phyloP scores from a whole-genome alignment of 352 stramenopile species.

The Phytophthora megakarya region DNA sequence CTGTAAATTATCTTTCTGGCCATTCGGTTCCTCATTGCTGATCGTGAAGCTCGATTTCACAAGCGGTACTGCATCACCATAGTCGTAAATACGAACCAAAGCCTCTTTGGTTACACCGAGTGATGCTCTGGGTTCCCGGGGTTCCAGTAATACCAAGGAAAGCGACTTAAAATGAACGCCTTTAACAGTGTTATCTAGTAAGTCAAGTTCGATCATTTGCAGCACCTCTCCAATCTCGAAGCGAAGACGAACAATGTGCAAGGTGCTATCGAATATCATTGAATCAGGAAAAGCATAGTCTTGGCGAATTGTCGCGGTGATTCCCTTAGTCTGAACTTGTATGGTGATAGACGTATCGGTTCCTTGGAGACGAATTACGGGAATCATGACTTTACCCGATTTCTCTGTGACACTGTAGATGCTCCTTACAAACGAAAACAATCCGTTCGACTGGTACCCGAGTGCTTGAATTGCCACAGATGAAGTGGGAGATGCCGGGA shows the following conservation, averaged over 20 bases:
- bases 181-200: slow-evolving; percentile 50
- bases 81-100: slow-evolving; percentile 68
- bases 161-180: slow-evolving; percentile 63
- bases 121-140: slow-evolving; percentile 26
- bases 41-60: slow-evolving; percentile 38
- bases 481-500: slow-evolving; percentile 8
- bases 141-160: slow-evolving; percentile 41
- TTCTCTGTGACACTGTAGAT: slow-evolving; percentile 69
- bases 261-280: slow-evolving; percentile 27
- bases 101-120: slow-evolving; percentile 43
- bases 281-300: slow-evolving; percentile 47
- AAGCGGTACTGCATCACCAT: slow-evolving; percentile 41
- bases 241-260: slow-evolving; percentile 44
- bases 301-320: slow-evolving; percentile 40
- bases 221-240: slow-evolving; percentile 58
- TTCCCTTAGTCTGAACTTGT: slow-evolving; percentile 33
- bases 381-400: slow-evolving; percentile 43
- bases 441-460: slow-evolving; percentile 61
- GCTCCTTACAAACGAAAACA: slow-evolving; percentile 64
- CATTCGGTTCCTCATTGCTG: neutral
- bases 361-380: slow-evolving; percentile 60
- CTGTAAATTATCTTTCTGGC: slow-evolving; percentile 27
- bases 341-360: slow-evolving; percentile 46
- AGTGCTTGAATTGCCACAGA: slow-evolving; percentile 46
- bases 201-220: slow-evolving; percentile 51